These are phyloP conservation scores for Prunus kanzakura DNA, from an alignment of 306 rosid species.

Conservation along the genomic window DNA sequence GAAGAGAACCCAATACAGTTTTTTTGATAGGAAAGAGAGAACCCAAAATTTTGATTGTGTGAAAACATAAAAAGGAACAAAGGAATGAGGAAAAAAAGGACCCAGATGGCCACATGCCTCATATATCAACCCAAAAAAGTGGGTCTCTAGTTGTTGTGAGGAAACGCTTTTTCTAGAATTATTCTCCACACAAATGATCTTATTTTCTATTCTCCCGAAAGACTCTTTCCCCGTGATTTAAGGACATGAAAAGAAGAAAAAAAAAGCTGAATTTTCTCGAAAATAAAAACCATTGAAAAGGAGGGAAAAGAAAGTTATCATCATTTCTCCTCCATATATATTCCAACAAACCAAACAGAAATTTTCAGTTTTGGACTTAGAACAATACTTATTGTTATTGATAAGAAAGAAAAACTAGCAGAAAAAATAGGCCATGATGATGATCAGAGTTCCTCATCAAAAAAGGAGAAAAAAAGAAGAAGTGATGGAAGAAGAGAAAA, in stretches of 20 bases:
- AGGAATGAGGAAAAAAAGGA: slow-evolving; percentile 25
- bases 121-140: slow-evolving; percentile 41
- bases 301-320: background rate
- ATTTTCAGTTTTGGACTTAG: background rate
- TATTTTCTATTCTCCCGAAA: slow-evolving; percentile 15
- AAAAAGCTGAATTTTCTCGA: slow-evolving; percentile 30
- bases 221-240: slow-evolving; percentile 53
- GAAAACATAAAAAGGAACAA: slow-evolving; percentile 21
- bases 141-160: slow-evolving; percentile 30
- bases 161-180: slow-evolving; percentile 40
- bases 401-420: background rate
- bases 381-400: background rate
- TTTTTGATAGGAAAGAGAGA: slow-evolving; percentile 1
- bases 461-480: background rate
- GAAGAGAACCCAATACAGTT: background rate
- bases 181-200: slow-evolving; percentile 51
- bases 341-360: slow-evolving; percentile 22
- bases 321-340: slow-evolving; percentile 21
- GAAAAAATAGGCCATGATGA: background rate
- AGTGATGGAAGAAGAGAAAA: background rate
- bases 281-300: slow-evolving; percentile 5
- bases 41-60: slow-evolving; percentile 14
- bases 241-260: slow-evolving; percentile 23
- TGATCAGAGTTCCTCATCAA: background rate
- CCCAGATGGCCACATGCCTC: slow-evolving; percentile 38